phyloP scores from a whole-genome alignment of 176 grass and related monocot genomes.

The Raddia guianensis region DNA sequence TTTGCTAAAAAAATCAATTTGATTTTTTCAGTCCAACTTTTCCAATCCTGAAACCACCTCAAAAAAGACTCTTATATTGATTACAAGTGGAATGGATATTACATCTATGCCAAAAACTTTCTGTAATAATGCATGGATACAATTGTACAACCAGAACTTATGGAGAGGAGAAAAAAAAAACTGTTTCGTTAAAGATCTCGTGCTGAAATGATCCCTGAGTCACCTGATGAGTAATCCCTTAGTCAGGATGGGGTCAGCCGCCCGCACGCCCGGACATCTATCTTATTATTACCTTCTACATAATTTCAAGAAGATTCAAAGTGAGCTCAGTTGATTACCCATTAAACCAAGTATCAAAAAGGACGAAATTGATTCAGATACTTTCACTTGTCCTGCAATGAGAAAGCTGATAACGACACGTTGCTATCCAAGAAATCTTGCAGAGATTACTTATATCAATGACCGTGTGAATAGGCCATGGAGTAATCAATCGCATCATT shows the following conservation, averaged over 20 bases:
- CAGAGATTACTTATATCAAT: background rate
- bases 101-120: background rate
- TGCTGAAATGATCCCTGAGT: background rate
- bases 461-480: background rate
- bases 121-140: background rate
- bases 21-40: no score
- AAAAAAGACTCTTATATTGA: no score
- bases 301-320: constrained; percentile 3
- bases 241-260: background rate
- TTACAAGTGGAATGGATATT: background rate
- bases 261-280: background rate
- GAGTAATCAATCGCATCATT: constrained; percentile 5
- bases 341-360: background rate
- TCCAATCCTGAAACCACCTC: no score
- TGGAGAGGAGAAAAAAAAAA: background rate
- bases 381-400: background rate
- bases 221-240: background rate
- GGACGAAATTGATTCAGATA: constrained; percentile 13
- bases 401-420: background rate
- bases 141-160: background rate
- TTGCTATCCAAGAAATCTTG: background rate
- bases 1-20: no score
- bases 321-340: background rate
- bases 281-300: background rate
- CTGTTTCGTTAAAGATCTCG: background rate